Percentiles rank a stretch among this genome's conserved stretches.
These are phyloP conservation scores for Leccinum pellstonianum DNA, from an alignment of 768 basidiomycete species.

Conservation along the genomic window DNA sequence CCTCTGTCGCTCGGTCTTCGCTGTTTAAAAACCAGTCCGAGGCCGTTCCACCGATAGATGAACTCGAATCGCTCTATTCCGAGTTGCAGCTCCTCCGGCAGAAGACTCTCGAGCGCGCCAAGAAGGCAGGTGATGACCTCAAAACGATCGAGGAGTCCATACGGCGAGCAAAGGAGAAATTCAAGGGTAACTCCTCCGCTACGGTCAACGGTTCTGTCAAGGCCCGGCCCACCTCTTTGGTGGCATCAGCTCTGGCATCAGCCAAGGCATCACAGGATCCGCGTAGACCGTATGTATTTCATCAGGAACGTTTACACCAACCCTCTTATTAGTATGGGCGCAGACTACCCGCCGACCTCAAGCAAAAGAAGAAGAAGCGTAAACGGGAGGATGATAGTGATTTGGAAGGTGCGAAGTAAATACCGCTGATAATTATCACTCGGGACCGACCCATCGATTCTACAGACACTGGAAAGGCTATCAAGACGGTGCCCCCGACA, in stretches of 20 bases:
- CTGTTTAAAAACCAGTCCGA: constrained; percentile 66
- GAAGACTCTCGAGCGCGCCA: constrained; percentile 57
- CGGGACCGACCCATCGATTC: constrained; percentile 9
- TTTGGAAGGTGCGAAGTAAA: constrained; percentile 51
- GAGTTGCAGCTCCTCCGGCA: constrained; percentile 59
- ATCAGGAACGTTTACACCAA: constrained; percentile 17
- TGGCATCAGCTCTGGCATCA: constrained; percentile 46
- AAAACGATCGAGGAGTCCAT: constrained; percentile 73
- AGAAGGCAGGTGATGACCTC: constrained; percentile 76
- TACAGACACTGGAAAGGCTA: constrained; percentile 50
- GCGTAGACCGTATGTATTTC: constrained; percentile 52
- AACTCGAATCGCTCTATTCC: constrained; percentile 61
- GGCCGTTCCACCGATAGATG: constrained; percentile 66
- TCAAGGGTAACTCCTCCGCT: constrained; percentile 53
- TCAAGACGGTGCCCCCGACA: constrained; percentile 59
- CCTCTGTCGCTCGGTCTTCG: constrained; percentile 52
- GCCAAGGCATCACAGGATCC: constrained; percentile 58
- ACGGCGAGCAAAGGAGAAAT: constrained; percentile 73
- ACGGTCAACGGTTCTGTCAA: constrained; percentile 40
- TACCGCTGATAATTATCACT: background rate
- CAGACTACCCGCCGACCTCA: constrained; percentile 49
- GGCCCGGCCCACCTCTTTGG: constrained; percentile 48
- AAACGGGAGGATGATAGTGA: constrained; percentile 80
- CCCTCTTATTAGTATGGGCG: background rate
- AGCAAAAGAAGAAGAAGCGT: constrained; percentile 85